Base-by-base conservation (phyloP, 1,284 basidiomycete species). In the Pyrrhoderma lamaoense region DNA sequence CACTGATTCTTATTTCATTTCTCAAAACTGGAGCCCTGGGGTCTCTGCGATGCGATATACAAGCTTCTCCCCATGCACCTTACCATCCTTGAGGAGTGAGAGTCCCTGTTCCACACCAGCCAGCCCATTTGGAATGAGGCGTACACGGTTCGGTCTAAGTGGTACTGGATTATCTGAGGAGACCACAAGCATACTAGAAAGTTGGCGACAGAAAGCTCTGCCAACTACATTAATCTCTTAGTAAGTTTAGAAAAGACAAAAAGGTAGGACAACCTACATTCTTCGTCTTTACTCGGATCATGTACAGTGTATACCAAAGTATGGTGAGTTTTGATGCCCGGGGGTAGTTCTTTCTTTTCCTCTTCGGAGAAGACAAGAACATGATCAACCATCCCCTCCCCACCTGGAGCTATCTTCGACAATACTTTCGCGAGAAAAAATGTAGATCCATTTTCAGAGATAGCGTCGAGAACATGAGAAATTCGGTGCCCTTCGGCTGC, bases 31-130 rank as follows among this genome's bases (percentile, higher is more conserved):
- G 36, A 53, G 22, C 16, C 39, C 52, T 19, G 55, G 55, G 13
- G 63, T 65, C 14, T 66, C 64, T 11, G 44, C 55, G 42, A 66
- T 59, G 9, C 59, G 49, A 50, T 65, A 67, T 36, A 69, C 66
- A 3, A 68, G 57, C 58, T 69, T 69, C 47, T 63, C 61, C 8
- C 60, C 62, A 25, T 51, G 50, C 23, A 56, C 65, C 44, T 61
- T 56, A 21, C 56, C 53, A 27, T 57, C 51, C 45, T 59, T 42
- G 22, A 64, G 38, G 23, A 61, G 49, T 51, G 56, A 42, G 36
- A 66, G 31, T 0, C 65, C 65, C 43, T 64, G 60, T 37, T 54
- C 47, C 2, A 66, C 64, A 11, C 61, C 61, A n/a, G 47, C 55
- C 18, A 67, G 50, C 1, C 65, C 65, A 1, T 60, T 60, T 1